Conservation (phyloP, 139 green algal genomes). For the Picochlorum sp. region DNA sequence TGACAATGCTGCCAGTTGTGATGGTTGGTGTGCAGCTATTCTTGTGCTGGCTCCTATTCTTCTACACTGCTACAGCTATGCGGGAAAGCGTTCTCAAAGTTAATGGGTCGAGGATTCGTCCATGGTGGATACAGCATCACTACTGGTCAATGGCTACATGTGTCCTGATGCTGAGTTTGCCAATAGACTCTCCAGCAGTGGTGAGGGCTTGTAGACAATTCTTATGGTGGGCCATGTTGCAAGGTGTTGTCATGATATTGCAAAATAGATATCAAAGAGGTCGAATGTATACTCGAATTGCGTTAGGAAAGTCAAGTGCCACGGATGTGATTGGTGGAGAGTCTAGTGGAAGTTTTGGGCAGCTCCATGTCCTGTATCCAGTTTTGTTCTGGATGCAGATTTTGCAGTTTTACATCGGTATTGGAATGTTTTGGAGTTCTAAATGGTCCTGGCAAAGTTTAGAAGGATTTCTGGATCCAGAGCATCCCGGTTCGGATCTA, state of each 20-base stretch:
- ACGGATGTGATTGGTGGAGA: constrained; percentile 90
- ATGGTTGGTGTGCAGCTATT: constrained; percentile 73
- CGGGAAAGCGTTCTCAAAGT: constrained; percentile 85
- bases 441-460: constrained; percentile 37
- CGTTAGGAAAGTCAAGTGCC: constrained; percentile 73
- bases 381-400: constrained; percentile 67
- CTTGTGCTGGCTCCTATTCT: constrained; percentile 87
- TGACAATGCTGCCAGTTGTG: constrained; percentile 56
- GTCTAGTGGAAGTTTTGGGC: constrained; percentile 52
- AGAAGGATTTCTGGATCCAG: constrained; percentile 74
- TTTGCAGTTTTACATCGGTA: constrained; percentile 60
- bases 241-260: constrained; percentile 49
- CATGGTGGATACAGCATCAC: constrained; percentile 94
- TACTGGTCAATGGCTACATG: constrained; percentile 69
- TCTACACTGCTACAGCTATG: constrained; percentile 84
- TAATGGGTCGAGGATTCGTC: constrained; percentile 86
- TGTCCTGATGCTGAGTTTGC: constrained; percentile 77
- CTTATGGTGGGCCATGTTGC: constrained; percentile 44
- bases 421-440: constrained; percentile 49
- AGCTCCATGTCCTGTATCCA: constrained; percentile 83
- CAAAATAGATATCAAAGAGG: constrained; percentile 78
- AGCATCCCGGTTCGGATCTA: constrained; percentile 62
- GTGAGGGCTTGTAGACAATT: constrained; percentile 35
- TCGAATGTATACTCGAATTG: constrained; percentile 91
- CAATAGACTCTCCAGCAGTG: constrained; percentile 65